These are phyloP conservation scores for Vitis amurensis DNA, from an alignment of 164 flowering plant genomes.

Conservation along the genomic window DNA sequence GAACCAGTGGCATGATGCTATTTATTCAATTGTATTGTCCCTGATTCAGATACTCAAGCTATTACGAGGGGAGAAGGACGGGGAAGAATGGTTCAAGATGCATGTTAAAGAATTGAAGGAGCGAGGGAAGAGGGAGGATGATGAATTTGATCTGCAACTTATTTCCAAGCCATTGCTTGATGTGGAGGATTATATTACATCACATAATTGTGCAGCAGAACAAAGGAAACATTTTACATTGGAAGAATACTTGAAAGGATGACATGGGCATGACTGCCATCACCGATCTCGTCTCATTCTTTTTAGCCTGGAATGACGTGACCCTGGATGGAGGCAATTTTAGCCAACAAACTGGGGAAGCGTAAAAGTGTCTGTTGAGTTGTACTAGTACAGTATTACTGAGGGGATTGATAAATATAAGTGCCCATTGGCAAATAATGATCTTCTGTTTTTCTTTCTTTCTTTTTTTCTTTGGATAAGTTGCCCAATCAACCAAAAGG, in stretches of 20 bases:
- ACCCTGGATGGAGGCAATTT: no score
- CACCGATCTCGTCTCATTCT: no score
- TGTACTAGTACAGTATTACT: no score
- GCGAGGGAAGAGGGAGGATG: conserved; percentile 7
- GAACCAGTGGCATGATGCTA: no score
- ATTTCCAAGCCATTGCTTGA: not conserved
- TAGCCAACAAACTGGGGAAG: no score
- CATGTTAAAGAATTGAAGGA: conserved; percentile 1
- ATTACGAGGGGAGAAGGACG: conserved; percentile 19
- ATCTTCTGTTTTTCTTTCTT: no score
- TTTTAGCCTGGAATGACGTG: no score
- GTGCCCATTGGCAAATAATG: no score
- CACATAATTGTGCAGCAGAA: not conserved
- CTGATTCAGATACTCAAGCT: conserved; percentile 22
- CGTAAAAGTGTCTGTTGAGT: no score
- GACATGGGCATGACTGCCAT: not conserved
- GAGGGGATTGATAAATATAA: no score
- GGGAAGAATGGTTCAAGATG: conserved; percentile 3
- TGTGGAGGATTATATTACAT: not conserved
- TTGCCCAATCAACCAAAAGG: no score
- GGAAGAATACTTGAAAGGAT: conserved; percentile 21
- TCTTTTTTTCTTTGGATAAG: no score
- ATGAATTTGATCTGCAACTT: not conserved
- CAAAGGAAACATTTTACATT: conserved; percentile 2
- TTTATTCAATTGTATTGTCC: not conserved